Percentiles rank a stretch among this genome's conserved stretches.
These are phyloP conservation scores for Penicillium olsonii DNA, from an alignment of 2,329 filamentous ascomycete species.

Conservation along the genomic window DNA sequence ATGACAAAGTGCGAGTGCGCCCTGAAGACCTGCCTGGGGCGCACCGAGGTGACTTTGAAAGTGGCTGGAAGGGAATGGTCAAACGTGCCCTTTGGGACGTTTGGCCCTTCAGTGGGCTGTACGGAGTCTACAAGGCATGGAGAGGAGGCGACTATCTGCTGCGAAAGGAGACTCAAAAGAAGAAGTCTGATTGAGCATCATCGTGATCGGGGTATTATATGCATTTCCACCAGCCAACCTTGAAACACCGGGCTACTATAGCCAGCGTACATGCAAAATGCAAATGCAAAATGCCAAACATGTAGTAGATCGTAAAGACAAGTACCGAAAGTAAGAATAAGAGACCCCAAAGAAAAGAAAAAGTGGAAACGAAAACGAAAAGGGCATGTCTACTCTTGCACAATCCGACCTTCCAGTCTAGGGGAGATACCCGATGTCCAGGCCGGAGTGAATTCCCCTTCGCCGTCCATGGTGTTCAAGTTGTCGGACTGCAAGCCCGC, in stretches of 20 bases:
- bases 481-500: constrained; percentile 60
- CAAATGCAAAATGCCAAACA: not conserved
- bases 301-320: not conserved
- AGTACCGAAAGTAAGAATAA: not conserved
- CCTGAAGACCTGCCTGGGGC: constrained; percentile 15
- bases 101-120: constrained; percentile 29
- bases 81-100: constrained; percentile 19
- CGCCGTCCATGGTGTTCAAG: constrained; percentile 54
- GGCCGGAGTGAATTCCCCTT: constrained; percentile 61
- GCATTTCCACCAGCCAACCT: not conserved
- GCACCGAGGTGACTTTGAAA: constrained; percentile 12
- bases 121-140: constrained; percentile 27
- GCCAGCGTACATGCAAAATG: constrained; percentile 1
- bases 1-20: constrained; percentile 36
- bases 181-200: constrained; percentile 10
- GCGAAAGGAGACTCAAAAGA: constrained; percentile 7
- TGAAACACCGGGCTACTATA: constrained; percentile 1
- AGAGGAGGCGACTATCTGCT: constrained; percentile 28
- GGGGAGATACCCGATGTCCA: constrained; percentile 84
- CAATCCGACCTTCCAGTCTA: constrained; percentile 73
- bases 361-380: not conserved
- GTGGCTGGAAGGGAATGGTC: constrained; percentile 15
- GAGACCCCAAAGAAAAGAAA: not conserved
- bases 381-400: constrained; percentile 22
- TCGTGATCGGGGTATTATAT: constrained; percentile 2